These are phyloP conservation scores for Citrus maxima DNA, from an alignment of 345 rosid genomes.

Conservation along the genomic window DNA sequence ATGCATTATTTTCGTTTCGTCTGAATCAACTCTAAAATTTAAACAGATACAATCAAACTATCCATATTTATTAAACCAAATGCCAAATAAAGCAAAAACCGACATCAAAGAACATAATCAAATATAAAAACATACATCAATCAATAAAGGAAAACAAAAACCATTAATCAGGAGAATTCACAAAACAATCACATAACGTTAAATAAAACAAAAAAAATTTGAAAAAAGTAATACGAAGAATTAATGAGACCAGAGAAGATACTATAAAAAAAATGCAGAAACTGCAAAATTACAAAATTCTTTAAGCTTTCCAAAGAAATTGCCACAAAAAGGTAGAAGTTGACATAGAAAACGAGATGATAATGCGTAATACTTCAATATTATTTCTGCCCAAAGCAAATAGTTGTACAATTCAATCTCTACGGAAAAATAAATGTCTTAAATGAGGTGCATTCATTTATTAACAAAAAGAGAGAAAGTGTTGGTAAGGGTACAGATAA, in stretches of 20 bases:
- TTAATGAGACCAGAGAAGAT: conserved; percentile 38
- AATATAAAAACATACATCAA: conserved; percentile 12
- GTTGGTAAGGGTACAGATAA: too few species aligned
- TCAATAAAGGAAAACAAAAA: neutral
- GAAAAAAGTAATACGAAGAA: conserved; percentile 84
- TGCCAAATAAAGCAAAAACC: neutral
- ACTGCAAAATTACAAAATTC: conserved; percentile 61
- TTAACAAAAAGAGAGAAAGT: too few species aligned
- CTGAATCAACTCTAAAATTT: neutral
- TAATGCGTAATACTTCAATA: conserved; percentile 43
- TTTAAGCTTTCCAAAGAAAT: conserved; percentile 55
- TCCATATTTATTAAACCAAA: neutral
- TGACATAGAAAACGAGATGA: conserved; percentile 20
- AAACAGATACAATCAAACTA: neutral
- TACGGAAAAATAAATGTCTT: conserved; percentile 10
- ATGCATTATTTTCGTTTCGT: neutral
- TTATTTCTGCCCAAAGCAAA: neutral
- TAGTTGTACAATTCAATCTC: neutral
- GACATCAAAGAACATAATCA: conserved; percentile 4
- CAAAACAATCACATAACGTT: neutral
- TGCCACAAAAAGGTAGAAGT: conserved; percentile 36
- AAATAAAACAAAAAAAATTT: neutral
- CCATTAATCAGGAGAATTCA: neutral
- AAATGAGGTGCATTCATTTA: conserved; percentile 2
- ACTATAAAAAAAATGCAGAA: conserved; percentile 67